Conservation (phyloP, 306 rosid genomes). For the Crotalaria pallida region DNA sequence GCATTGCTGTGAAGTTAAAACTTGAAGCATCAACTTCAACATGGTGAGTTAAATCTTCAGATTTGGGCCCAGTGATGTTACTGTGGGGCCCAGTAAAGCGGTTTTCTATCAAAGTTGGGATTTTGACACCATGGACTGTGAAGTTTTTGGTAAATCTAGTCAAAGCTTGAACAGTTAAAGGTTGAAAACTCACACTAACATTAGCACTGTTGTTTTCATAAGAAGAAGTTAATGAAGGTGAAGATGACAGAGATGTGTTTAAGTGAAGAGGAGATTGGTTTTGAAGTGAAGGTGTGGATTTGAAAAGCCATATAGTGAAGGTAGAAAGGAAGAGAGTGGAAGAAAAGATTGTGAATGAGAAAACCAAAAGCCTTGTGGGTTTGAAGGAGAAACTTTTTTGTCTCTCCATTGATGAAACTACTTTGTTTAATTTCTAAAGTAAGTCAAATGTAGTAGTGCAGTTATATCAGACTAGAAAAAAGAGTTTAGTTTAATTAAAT, state of each 20-base stretch:
- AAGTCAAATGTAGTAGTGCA: slow-evolving; percentile 17
- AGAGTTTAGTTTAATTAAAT: too few species aligned
- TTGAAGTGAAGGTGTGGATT: slow-evolving; percentile 43
- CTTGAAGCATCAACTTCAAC: slow-evolving; percentile 14
- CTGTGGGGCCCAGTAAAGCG: slow-evolving; percentile 34
- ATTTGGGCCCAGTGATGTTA: slow-evolving; percentile 28
- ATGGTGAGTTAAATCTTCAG: slow-evolving; percentile 25
- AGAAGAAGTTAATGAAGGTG: background rate
- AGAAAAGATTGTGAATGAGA: slow-evolving; percentile 60
- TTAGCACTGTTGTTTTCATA: background rate
- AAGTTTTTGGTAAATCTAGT: slow-evolving; percentile 32
- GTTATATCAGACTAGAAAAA: background rate
- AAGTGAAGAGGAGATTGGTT: slow-evolving; percentile 37
- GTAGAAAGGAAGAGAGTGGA: slow-evolving; percentile 53
- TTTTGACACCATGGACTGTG: slow-evolving; percentile 26
- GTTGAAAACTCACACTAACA: slow-evolving; percentile 13
- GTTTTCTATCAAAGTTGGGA: slow-evolving; percentile 35
- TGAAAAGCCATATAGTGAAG: slow-evolving; percentile 56
- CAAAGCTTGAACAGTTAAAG: slow-evolving; percentile 31
- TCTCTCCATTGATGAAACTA: slow-evolving; percentile 52
- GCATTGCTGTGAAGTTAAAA: slow-evolving; percentile 30
- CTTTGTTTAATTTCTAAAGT: background rate
- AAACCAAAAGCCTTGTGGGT: slow-evolving; percentile 66
- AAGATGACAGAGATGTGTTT: slow-evolving; percentile 48
- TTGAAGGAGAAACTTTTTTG: slow-evolving; percentile 74